Percentiles rank a stretch among this genome's conserved stretches.
These are phyloP conservation scores for Biscogniauxia mediterranea DNA, from an alignment of 2,329 filamentous ascomycete species.

Conservation along the genomic window DNA sequence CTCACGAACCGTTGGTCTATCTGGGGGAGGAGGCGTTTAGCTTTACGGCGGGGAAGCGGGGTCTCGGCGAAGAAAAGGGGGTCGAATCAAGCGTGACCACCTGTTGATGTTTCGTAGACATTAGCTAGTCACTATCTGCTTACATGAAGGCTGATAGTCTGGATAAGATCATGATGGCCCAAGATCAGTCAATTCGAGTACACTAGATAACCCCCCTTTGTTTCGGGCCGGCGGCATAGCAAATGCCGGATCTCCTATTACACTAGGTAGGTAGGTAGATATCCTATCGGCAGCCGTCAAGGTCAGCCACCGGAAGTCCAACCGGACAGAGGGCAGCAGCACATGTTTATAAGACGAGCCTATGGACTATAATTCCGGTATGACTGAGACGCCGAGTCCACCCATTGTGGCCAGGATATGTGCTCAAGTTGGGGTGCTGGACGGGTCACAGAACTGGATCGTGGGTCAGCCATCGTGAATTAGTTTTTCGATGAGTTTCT, in stretches of 20 bases:
- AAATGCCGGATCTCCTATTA: background rate
- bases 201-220: background rate
- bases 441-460: background rate
- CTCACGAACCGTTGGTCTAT: background rate
- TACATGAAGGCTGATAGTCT: background rate
- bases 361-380: background rate
- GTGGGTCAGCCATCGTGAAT: background rate
- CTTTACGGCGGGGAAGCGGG: background rate
- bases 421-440: background rate
- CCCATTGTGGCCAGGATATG: background rate
- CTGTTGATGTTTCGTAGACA: background rate
- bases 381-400: background rate
- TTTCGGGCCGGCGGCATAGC: background rate
- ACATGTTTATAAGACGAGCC: background rate
- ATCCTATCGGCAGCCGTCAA: background rate
- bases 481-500: background rate
- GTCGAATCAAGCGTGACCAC: background rate
- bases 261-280: too few species aligned
- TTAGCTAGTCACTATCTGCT: background rate
- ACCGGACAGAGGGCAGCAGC: background rate
- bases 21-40: background rate
- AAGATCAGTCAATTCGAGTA: background rate
- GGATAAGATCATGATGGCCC: background rate
- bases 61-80: background rate
- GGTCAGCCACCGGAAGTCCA: background rate